phyloP scores from a whole-genome alignment of 805 yeast species.

The Ogataea neopini region DNA sequence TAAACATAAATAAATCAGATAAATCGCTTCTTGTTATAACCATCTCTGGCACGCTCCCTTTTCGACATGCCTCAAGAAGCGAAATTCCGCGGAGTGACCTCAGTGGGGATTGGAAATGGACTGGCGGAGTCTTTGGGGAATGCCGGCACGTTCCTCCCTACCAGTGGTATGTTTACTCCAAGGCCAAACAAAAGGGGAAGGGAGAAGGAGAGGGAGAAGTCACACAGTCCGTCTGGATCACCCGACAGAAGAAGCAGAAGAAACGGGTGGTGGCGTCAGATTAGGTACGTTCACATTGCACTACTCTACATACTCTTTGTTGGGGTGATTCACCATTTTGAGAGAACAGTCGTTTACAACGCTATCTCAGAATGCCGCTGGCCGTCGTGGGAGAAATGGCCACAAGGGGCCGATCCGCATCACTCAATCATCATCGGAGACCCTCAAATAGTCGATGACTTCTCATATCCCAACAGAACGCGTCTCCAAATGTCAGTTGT shows the following conservation, averaged over 20 bases:
- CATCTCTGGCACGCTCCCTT: too few relatives aligned
- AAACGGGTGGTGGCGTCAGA: not conserved
- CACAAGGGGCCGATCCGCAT: slow-evolving; percentile 26
- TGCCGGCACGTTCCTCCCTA: not conserved
- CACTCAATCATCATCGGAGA: slow-evolving; percentile 69
- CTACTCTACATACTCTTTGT: slow-evolving; percentile 43
- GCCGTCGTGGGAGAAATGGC: slow-evolving; percentile 69
- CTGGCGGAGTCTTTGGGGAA: not conserved
- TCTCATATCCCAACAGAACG: slow-evolving; percentile 81
- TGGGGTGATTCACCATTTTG: slow-evolving; percentile 50
- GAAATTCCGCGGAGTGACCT: not conserved
- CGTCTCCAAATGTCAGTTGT: slow-evolving; percentile 53
- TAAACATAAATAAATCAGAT: too few relatives aligned
- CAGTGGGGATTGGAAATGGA: slow-evolving; percentile 1
- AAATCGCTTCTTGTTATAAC: too few relatives aligned
- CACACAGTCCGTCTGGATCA: not conserved
- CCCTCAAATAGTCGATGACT: slow-evolving; percentile 87
- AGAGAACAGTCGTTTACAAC: slow-evolving; percentile 48
- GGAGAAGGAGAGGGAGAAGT: not conserved
- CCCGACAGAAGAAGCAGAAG: not conserved
- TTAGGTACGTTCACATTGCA: slow-evolving; percentile 21
- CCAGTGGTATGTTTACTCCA: not conserved
- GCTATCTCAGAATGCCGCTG: slow-evolving; percentile 56
- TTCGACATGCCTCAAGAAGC: not conserved
- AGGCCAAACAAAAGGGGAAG: not conserved